Base-by-base conservation (phyloP, 2,329 filamentous ascomycete species). In the Penicillium decumbens region DNA sequence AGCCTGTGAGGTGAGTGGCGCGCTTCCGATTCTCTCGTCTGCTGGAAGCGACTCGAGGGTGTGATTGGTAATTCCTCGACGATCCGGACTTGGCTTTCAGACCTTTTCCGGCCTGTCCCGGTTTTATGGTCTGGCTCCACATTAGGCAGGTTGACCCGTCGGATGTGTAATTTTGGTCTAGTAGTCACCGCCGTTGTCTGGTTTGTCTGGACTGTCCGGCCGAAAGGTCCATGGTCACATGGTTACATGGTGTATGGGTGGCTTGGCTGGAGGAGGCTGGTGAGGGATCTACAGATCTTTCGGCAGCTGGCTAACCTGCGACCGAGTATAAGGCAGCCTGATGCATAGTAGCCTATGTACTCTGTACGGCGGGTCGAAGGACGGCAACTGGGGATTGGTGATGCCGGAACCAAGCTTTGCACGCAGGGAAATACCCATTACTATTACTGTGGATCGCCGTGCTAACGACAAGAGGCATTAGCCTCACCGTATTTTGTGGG, bases 1-100 rank as follows among this genome's bases (percentile, higher is more conserved):
- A 50, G 42, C 50, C 51, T 60, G 65, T 65, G 63, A 65, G 58
- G 61, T 64, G 56, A 49, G 63, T 65, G 63, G 63, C 61, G 62
- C 48, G 43, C 49, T 28, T 23, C 20, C 43, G 47, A 61, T 59
- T 50, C 56, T 56, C 56, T 60, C 43, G 13, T 51, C 49, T 45
- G 33, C 50, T 58, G 41, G 48, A 45, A 48, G 30, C 40, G 50
- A 40, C 52, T 41, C 45, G 47, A 35, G 30, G n/a, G 38, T 48
- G 35, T 60, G 58, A 57, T 63, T 66, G 62, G 56, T 50, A 50
- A 41, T 6, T 15, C 35, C 60, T 61, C 41, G 59, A 49, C 53
- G 59, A 63, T 61, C 58, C 59, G 53, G 54, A 60, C 57, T 59
- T 54, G 50, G 53, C 47, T 55, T 50, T 42, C 38, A 46, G 32